Base-by-base conservation (phyloP, 1,139 yeast species). In the Taphrina communis region DNA sequence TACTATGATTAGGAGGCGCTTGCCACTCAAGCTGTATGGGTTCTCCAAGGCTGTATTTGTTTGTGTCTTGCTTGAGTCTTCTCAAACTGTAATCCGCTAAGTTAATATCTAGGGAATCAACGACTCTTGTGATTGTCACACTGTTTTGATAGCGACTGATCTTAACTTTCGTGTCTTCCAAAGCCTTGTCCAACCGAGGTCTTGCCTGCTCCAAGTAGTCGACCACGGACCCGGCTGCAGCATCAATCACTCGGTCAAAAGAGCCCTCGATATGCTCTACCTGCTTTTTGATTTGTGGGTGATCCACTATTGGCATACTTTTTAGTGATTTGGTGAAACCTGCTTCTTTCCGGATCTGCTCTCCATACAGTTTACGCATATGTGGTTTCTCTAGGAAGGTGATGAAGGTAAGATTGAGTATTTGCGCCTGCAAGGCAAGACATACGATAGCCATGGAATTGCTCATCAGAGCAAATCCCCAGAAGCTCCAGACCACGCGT, bases 361-460 rank as follows among this genome's bases (percentile, higher is more conserved):
- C 86, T 35, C 96, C 96, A 75, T 90, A 90, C 5, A 90, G 82
- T 76, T 86, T 87, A 70, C 87, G 83, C 91, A 90, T 89, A 76
- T 90, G 96, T 38, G 89, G 85, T 74, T 87, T 88, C 76, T 90
- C 97, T 71, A 90, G 88, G 75, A 88, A 88, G 73, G 87, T 86
- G 71, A 89, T 87, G 74, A 91, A 82, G 38, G 86, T 78, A 72
- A 90, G 84, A 74, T 87, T 88, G 72, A 87, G 86, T 17, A 82
- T 77, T 5, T 91, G 87, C 93, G 95, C 90, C 51, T 88, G 75
- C 69, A 83, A 78, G 35, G 93, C 88, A 69, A 89, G 78, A 19
- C 82, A 75, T 21, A 83, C 79, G 69, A 88, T 86, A 73, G 86
- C 84, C 61, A 80, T 78, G 5, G 88, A 83, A 67, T 89, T 88